A percentile compares a stretch with the other conserved stretches of the same genome.
These are phyloP conservation scores for Neurospora sp. DNA, from an alignment of 495 filamentous ascomycete species.

Conservation along the genomic window DNA sequence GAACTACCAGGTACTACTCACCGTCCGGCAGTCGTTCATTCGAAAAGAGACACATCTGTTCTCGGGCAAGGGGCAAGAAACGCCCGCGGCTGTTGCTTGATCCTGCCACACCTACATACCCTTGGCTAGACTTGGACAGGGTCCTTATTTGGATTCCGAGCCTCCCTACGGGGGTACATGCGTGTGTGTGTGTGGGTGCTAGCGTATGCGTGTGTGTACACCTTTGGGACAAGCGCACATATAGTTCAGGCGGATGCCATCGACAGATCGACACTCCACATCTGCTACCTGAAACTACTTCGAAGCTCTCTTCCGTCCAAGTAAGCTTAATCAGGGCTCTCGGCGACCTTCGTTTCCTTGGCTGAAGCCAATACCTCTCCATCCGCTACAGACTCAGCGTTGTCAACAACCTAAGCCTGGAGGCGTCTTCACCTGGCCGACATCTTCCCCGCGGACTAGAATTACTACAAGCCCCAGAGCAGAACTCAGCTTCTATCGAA, in stretches of 20 bases:
- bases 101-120: background rate
- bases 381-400: background rate
- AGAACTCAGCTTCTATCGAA: background rate
- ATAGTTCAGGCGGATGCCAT: conserved; percentile 8
- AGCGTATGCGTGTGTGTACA: background rate
- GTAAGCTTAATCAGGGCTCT: background rate
- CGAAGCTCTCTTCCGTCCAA: background rate
- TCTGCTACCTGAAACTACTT: conserved; percentile 1
- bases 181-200: background rate
- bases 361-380: background rate
- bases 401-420: background rate
- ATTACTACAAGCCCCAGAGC: background rate
- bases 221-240: conserved; percentile 5
- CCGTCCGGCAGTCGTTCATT: background rate
- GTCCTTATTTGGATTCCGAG: background rate
- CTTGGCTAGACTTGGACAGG: background rate
- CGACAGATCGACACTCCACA: conserved; percentile 20
- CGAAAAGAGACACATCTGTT: background rate
- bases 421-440: background rate
- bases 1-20: background rate
- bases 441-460: background rate
- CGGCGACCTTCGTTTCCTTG: background rate
- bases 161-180: background rate
- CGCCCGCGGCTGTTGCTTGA: background rate
- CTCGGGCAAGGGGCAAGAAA: background rate